A percentile compares a stretch with the other conserved stretches of the same genome.
phyloP scores from a whole-genome alignment of 2,329 filamentous ascomycete species.

The Aspergillus brasiliensis region DNA sequence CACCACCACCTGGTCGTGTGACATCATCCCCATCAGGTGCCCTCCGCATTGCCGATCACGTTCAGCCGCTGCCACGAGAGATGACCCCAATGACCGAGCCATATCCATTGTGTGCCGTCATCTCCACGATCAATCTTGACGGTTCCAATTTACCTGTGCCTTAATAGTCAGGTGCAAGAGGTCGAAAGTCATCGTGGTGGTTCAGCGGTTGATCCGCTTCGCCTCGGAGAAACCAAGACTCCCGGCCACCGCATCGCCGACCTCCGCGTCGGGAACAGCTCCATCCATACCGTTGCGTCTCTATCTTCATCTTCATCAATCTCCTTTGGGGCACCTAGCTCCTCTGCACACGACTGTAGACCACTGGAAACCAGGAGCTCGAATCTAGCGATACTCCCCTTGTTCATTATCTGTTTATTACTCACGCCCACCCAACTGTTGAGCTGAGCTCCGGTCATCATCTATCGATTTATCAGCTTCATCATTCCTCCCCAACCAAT shows the following conservation, averaged over 20 bases:
- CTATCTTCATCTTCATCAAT: neutral
- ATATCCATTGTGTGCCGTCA: neutral
- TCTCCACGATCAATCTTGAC: neutral
- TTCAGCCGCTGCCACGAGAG: neutral
- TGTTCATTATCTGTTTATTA: neutral
- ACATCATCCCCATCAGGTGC: slow-evolving; percentile 28
- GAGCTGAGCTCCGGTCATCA: slow-evolving; percentile 14
- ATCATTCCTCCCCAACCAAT: slow-evolving; percentile 1
- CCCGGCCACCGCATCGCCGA: slow-evolving; percentile 21
- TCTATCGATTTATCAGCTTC: slow-evolving; percentile 4
- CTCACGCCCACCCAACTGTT: neutral
- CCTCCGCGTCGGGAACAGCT: slow-evolving; percentile 18
- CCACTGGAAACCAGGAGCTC: neutral
- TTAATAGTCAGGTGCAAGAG: neutral
- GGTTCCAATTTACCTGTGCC: neutral
- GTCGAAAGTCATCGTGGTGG: neutral
- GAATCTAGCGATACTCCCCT: neutral
- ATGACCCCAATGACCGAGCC: neutral
- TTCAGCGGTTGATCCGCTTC: neutral
- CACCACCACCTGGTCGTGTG: slow-evolving; percentile 18
- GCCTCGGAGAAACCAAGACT: slow-evolving; percentile 32
- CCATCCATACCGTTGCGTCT: slow-evolving; percentile 8
- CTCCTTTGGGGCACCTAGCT: neutral
- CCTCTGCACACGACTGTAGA: neutral
- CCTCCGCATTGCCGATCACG: slow-evolving; percentile 1